A percentile compares a stretch with the other conserved stretches of the same genome.
These are phyloP conservation scores for Citrus australasica DNA, from an alignment of 345 rosid genomes.

Conservation along the genomic window DNA sequence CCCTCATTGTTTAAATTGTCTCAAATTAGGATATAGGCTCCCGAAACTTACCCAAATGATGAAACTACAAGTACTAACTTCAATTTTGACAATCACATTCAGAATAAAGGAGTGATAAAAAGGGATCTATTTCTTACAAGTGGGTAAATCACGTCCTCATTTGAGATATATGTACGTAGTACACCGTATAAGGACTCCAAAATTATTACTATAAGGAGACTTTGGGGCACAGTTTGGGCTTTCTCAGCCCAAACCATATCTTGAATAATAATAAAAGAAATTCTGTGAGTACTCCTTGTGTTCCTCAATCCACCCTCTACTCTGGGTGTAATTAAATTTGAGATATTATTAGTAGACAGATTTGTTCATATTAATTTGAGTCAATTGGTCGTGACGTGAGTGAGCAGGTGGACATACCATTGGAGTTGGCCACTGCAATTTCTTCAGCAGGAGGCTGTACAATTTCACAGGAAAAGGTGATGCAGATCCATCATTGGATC, in stretches of 20 bases:
- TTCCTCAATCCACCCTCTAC: no score
- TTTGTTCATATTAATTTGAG: no score
- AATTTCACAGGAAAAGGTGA: constrained; percentile 42
- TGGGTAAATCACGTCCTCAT: neutral
- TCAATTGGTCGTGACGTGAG: neutral
- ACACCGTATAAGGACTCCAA: no score
- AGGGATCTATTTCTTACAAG: no score
- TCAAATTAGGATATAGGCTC: neutral
- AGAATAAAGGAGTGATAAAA: no score
- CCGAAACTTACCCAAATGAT: neutral
- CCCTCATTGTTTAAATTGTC: neutral
- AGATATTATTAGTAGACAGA: no score
- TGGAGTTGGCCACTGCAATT: constrained; percentile 31
- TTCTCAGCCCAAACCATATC: neutral
- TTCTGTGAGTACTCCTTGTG: no score
- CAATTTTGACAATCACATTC: no score
- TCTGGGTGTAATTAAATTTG: no score
- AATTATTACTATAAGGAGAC: no score
- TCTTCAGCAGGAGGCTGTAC: constrained; percentile 36
- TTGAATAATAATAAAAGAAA: neutral
- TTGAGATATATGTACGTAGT: no score
- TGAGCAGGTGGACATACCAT: constrained; percentile 32
- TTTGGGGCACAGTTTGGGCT: neutral
- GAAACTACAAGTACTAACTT: no score
- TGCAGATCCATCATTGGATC: constrained; percentile 30